Evolutionary conservation across 345 rosid species (phyloP).

Genomic region (Leavenworthia alabamica): DNA sequence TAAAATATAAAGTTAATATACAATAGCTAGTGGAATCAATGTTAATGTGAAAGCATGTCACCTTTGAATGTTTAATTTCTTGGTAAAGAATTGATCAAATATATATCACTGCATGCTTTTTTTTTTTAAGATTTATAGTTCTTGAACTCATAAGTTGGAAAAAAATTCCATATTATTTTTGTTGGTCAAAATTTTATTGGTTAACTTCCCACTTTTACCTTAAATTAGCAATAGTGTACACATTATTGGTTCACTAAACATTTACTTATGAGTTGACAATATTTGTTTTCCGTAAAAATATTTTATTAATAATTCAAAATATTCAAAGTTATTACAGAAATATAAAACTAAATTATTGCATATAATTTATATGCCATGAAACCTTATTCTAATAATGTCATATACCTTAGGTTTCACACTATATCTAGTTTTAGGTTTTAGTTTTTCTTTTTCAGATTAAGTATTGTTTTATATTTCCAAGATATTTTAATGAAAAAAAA

Average conservation of each 20-base stretch:
- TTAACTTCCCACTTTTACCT: background rate
- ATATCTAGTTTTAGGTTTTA: no score
- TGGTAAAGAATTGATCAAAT: slow-evolving; percentile 16
- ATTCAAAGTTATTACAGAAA: no score
- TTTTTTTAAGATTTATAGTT: background rate
- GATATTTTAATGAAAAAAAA: no score
- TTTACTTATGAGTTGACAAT: background rate
- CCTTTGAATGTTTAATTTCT: slow-evolving; percentile 14
- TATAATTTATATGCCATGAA: no score
- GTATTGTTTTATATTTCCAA: no score
- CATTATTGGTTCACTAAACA: background rate
- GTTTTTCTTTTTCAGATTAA: no score
- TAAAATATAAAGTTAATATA: slow-evolving; percentile 2
- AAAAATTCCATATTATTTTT: background rate
- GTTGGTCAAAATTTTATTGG: background rate
- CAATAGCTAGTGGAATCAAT: slow-evolving; percentile 8
- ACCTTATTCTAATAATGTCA: no score
- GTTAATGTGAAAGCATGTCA: slow-evolving; percentile 19
- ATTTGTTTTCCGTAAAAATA: no score
- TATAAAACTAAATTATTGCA: no score
- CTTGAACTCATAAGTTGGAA: background rate
- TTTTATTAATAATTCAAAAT: no score
- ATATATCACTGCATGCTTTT: no score
- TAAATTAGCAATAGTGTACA: background rate
- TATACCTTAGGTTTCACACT: no score